These are phyloP conservation scores for Paraphoma chrysanthemicola DNA, from an alignment of 2,329 filamentous ascomycete genomes.

Conservation along the genomic window DNA sequence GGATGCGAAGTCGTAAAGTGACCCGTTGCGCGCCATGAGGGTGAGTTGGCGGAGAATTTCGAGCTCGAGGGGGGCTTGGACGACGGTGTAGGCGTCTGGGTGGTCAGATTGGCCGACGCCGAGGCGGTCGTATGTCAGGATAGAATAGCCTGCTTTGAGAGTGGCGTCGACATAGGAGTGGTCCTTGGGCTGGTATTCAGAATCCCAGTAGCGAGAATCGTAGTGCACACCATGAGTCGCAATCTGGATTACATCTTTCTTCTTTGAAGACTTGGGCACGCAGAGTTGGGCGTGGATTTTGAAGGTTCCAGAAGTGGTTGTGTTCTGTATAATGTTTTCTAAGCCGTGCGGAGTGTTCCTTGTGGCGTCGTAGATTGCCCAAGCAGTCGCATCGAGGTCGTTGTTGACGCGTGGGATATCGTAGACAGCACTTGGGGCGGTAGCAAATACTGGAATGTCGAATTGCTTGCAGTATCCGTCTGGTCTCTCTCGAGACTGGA, in stretches of 20 bases:
- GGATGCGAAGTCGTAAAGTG: conserved; percentile 26
- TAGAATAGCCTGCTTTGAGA: conserved; percentile 47
- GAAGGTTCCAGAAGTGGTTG: conserved; percentile 3
- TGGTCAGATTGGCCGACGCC: conserved; percentile 32
- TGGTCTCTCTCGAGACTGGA: background rate
- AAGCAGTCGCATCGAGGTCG: conserved; percentile 4
- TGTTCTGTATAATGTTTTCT: conserved; percentile 1
- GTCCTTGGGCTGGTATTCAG: conserved; percentile 34
- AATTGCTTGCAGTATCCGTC: conserved; percentile 2
- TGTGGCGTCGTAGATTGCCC: conserved; percentile 5
- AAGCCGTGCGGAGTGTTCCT: conserved; percentile 1
- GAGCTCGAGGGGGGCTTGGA: conserved; percentile 50
- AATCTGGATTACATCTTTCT: conserved; percentile 1
- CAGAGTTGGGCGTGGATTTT: conserved; percentile 6
- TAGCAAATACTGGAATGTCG: conserved; percentile 4
- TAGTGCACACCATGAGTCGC: conserved; percentile 33
- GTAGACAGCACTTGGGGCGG: conserved; percentile 2
- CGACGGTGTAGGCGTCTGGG: conserved; percentile 50
- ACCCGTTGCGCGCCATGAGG: conserved; percentile 43
- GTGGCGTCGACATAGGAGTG: conserved; percentile 49
- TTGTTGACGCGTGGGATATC: conserved; percentile 3
- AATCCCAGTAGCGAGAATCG: conserved; percentile 49
- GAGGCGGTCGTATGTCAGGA: conserved; percentile 49
- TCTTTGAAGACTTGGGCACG: conserved; percentile 1
- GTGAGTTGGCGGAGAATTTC: conserved; percentile 50